Evolutionary conservation across 2,329 filamentous ascomycete genomes (phyloP).

Genomic region (Colletotrichum phormii): DNA sequence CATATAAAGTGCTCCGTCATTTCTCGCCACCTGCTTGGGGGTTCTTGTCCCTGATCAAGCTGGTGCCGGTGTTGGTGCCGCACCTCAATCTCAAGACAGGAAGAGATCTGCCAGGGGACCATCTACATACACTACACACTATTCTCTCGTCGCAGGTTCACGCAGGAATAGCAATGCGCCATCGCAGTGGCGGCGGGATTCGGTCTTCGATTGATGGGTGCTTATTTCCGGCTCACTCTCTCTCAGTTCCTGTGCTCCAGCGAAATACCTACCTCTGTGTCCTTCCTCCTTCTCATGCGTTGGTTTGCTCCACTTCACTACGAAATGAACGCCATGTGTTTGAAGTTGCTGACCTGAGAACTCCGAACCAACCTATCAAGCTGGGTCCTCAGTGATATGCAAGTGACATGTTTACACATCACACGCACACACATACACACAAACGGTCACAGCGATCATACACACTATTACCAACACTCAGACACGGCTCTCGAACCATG

Average conservation of each 20-base stretch:
- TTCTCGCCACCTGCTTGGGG: constrained; percentile 3
- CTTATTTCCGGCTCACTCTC: neutral
- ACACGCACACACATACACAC: neutral
- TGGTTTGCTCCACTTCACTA: neutral
- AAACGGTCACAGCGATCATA: constrained; percentile 10
- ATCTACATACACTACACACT: too few relatives aligned
- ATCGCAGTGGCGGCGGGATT: neutral
- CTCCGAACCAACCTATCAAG: neutral
- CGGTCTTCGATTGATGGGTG: neutral
- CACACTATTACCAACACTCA: constrained; percentile 2
- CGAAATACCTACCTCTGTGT: neutral
- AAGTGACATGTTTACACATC: neutral
- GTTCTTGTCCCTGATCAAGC: neutral
- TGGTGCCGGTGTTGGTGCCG: neutral
- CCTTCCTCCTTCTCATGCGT: neutral
- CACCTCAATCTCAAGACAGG: neutral
- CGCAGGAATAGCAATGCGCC: neutral
- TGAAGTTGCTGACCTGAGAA: neutral
- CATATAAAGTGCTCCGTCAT: constrained; percentile 3
- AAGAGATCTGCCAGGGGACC: neutral
- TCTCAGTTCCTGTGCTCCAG: too few relatives aligned
- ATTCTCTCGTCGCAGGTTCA: too few relatives aligned
- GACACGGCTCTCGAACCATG: constrained; percentile 6
- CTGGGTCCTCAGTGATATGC: neutral
- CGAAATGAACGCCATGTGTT: neutral